Conservation (phyloP, 2,329 filamentous ascomycete genomes). For the Scedosporium apiospermum region DNA sequence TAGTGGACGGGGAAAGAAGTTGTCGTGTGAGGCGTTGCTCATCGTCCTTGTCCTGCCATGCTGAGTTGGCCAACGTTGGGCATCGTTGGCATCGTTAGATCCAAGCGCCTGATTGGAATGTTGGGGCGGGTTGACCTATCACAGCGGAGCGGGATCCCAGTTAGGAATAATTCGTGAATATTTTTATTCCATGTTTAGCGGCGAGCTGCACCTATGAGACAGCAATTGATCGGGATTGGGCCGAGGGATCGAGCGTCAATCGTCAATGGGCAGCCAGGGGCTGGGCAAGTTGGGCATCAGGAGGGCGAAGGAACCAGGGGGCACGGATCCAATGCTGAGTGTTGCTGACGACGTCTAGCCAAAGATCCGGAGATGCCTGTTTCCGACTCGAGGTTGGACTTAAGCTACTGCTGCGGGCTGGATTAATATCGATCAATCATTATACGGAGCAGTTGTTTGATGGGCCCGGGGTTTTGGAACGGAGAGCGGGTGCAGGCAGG, state of each 20-base stretch:
- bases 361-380: too few species aligned
- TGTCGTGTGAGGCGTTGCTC: not conserved
- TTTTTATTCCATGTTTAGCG: not conserved
- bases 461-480: not conserved
- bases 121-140: not conserved
- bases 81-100: slow-evolving; percentile 1
- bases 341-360: too few species aligned
- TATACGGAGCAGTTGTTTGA: not conserved
- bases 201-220: not conserved
- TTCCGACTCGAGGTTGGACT: too few species aligned
- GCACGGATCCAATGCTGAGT: not conserved
- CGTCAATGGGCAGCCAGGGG: not conserved
- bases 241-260: not conserved
- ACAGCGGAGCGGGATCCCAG: not conserved
- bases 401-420: too few species aligned
- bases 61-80: not conserved
- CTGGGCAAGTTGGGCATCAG: not conserved
- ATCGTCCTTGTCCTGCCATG: not conserved
- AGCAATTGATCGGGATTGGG: not conserved
- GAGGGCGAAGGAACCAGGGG: not conserved
- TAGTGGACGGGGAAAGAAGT: not conserved
- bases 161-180: not conserved
- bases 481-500: not conserved
- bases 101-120: not conserved
- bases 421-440: not conserved